Evolutionary conservation across 2,329 filamentous ascomycete species (phyloP).

Genomic region (Pezicula radicicola): DNA sequence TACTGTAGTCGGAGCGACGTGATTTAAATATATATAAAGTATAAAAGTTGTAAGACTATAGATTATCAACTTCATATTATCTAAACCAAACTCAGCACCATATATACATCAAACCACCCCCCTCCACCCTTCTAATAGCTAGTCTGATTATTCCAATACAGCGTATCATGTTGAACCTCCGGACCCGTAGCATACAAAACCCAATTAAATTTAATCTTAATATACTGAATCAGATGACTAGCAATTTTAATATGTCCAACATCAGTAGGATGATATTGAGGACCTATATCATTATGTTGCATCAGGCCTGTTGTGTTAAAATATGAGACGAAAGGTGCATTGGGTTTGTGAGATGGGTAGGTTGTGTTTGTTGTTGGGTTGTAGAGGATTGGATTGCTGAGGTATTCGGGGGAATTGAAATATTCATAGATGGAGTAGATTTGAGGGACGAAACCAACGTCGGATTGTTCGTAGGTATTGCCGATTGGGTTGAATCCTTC

Average conservation of each 20-base stretch:
- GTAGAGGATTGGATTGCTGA: slow-evolving; percentile 36
- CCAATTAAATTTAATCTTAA: slow-evolving; percentile 54
- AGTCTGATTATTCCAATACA: slow-evolving; percentile 50
- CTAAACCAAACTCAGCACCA: too few relatives aligned
- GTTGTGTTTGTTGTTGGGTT: slow-evolving; percentile 37
- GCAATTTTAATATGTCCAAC: slow-evolving; percentile 59
- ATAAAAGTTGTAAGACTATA: too few relatives aligned
- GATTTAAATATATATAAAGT: too few relatives aligned
- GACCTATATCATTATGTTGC: slow-evolving; percentile 59
- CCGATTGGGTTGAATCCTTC: slow-evolving; percentile 48
- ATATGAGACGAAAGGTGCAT: slow-evolving; percentile 50
- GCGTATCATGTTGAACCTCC: slow-evolving; percentile 47
- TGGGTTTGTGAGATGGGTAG: slow-evolving; percentile 25
- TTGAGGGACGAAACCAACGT: slow-evolving; percentile 43
- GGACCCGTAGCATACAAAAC: slow-evolving; percentile 50
- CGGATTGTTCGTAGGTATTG: slow-evolving; percentile 45
- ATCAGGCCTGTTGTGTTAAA: slow-evolving; percentile 60
- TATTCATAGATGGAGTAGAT: slow-evolving; percentile 48
- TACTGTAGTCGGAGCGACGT: too few relatives aligned
- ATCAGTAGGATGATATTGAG: slow-evolving; percentile 58
- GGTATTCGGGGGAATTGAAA: slow-evolving; percentile 45
- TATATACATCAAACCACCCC: too few relatives aligned
- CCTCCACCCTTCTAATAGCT: slow-evolving; percentile 31
- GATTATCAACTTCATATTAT: too few relatives aligned
- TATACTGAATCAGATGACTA: slow-evolving; percentile 56